Evolutionary conservation across 2,329 filamentous ascomycete genomes (phyloP).

Genomic region (Endoconidiophora laricicola): DNA sequence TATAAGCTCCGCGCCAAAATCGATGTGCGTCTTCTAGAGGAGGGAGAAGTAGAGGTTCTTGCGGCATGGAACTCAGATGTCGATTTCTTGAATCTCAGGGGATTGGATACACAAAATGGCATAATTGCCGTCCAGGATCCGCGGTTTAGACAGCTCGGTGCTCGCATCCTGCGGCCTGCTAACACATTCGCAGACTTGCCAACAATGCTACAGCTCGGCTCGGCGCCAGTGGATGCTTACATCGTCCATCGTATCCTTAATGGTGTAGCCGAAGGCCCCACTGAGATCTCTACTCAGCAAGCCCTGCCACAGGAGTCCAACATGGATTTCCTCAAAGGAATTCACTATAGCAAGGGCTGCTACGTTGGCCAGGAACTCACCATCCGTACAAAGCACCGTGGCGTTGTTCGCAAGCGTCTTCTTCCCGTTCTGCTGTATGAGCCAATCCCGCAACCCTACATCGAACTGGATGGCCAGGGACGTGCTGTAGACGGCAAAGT

Average conservation of each 20-base stretch:
- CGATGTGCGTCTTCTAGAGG: slow-evolving; percentile 45
- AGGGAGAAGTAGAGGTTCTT: slow-evolving; percentile 53
- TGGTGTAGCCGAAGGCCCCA: slow-evolving; percentile 72
- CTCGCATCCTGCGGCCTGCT: slow-evolving; percentile 26
- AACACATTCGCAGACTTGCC: slow-evolving; percentile 5
- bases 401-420: slow-evolving; percentile 80
- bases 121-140: slow-evolving; percentile 30
- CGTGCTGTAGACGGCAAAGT: too few relatives aligned
- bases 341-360: slow-evolving; percentile 92
- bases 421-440: slow-evolving; percentile 62
- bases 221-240: slow-evolving; percentile 30
- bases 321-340: slow-evolving; percentile 66
- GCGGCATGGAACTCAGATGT: slow-evolving; percentile 49
- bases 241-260: slow-evolving; percentile 58
- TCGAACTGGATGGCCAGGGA: too few relatives aligned
- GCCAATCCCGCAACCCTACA: slow-evolving; percentile 17
- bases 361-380: slow-evolving; percentile 95
- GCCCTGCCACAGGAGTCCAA: slow-evolving; percentile 80
- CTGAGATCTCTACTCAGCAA: slow-evolving; percentile 53
- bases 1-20: slow-evolving; percentile 80
- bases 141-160: slow-evolving; percentile 39
- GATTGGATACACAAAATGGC: background rate
- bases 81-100: background rate
- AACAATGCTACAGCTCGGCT: background rate
- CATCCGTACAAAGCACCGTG: slow-evolving; percentile 85